Percentiles rank a stretch among this genome's conserved stretches.
These are phyloP conservation scores for Yamadazyma phyllophila DNA, from an alignment of 805 yeast species.

Conservation along the genomic window DNA sequence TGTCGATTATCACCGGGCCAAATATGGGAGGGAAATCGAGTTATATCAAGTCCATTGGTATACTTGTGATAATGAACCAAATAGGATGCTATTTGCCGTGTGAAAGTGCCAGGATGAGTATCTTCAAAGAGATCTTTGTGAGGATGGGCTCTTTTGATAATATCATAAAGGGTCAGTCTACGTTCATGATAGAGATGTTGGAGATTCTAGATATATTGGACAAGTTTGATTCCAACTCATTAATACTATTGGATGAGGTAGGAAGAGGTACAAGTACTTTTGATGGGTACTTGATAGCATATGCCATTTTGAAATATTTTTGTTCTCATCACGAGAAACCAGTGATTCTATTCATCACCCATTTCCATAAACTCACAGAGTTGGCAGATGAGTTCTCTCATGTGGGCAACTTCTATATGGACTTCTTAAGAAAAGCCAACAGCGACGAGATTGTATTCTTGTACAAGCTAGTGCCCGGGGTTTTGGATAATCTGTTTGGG, in stretches of 20 bases:
- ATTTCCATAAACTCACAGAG: constrained; percentile 65
- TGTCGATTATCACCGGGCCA: constrained; percentile 74
- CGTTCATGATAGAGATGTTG: constrained; percentile 75
- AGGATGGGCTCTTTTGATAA: constrained; percentile 87
- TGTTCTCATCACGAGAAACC: constrained; percentile 40
- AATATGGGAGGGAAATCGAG: constrained; percentile 89
- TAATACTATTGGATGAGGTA: constrained; percentile 70
- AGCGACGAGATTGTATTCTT: constrained; percentile 37
- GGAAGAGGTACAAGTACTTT: constrained; percentile 73
- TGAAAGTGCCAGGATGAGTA: constrained; percentile 53
- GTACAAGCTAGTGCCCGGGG: constrained; percentile 37
- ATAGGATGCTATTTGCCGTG: constrained; percentile 79
- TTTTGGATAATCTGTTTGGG: constrained; percentile 66
- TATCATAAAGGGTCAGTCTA: constrained; percentile 70
- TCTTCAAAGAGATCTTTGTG: constrained; percentile 74
- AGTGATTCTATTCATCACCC: constrained; percentile 77
- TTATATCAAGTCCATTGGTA: constrained; percentile 70
- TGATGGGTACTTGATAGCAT: constrained; percentile 84
- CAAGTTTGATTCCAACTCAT: constrained; percentile 52
- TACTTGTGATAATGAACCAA: constrained; percentile 70
- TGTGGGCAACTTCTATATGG: constrained; percentile 71
- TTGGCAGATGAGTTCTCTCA: constrained; percentile 40
- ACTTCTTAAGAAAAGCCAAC: constrained; percentile 39
- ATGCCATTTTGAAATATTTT: constrained; percentile 64
- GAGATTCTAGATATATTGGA: constrained; percentile 61